Evolutionary conservation across 441 rosid genomes (phyloP).

Genomic region (Dalechampia spathulata): DNA sequence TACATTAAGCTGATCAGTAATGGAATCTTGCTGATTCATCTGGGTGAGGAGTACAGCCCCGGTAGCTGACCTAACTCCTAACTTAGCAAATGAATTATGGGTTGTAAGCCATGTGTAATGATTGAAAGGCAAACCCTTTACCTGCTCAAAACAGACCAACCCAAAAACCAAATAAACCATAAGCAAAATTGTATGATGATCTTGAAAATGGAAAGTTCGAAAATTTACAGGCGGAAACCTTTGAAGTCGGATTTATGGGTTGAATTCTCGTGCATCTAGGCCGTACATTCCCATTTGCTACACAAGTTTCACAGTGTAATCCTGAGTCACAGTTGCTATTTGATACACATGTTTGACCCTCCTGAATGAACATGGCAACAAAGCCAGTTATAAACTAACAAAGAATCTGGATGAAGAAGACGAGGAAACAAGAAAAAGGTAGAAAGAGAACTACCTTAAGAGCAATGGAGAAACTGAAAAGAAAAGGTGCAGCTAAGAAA

Average conservation of each 20-base stretch:
- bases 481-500: slow-evolving; percentile 14
- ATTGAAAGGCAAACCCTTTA: slow-evolving; percentile 79
- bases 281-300: slow-evolving; percentile 50
- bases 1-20: slow-evolving; percentile 73
- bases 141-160: slow-evolving; percentile 29
- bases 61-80: slow-evolving; percentile 44
- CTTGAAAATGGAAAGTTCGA: neutral
- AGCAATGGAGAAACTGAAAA: slow-evolving; percentile 17
- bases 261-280: slow-evolving; percentile 68
- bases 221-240: slow-evolving; percentile 24
- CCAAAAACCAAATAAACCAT: neutral
- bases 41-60: slow-evolving; percentile 45
- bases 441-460: slow-evolving; percentile 8
- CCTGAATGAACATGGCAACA: slow-evolving; percentile 22
- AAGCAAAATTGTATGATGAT: neutral
- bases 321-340: slow-evolving; percentile 58
- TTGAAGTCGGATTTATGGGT: slow-evolving; percentile 64
- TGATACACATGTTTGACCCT: slow-evolving; percentile 59
- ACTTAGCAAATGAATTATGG: slow-evolving; percentile 63
- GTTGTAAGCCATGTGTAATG: slow-evolving; percentile 76
- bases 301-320: slow-evolving; percentile 67
- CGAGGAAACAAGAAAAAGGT: too few relatives aligned
- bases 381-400: neutral
- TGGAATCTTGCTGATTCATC: slow-evolving; percentile 76
- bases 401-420: neutral